Conservation (phyloP, 495 filamentous ascomycete genomes). For the Aspergillus conjunctus region DNA sequence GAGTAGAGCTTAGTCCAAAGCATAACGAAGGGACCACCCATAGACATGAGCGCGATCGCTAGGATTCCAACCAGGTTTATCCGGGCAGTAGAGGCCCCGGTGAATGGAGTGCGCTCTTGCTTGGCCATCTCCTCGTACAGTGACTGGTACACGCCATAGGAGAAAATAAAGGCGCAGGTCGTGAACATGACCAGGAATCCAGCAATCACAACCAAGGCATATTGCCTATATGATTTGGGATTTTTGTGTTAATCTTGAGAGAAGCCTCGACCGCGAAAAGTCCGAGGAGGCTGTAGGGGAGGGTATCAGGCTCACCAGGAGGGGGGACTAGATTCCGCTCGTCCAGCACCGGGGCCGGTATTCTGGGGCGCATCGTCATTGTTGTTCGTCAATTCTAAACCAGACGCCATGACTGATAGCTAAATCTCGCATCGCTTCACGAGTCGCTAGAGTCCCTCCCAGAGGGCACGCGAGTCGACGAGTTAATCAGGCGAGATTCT, state of each 20-base stretch:
- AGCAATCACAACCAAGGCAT: slow-evolving; percentile 32
- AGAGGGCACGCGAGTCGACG: too few relatives aligned
- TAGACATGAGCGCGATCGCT: slow-evolving; percentile 47
- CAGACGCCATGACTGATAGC: slow-evolving; percentile 1
- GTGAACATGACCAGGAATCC: slow-evolving; percentile 46
- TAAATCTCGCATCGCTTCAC: not conserved
- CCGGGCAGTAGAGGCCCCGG: slow-evolving; percentile 37
- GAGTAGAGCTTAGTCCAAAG: slow-evolving; percentile 45
- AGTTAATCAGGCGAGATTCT: not conserved
- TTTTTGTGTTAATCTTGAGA: not conserved
- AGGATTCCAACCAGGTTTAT: slow-evolving; percentile 50
- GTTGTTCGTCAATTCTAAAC: slow-evolving; percentile 3
- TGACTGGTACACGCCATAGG: slow-evolving; percentile 50
- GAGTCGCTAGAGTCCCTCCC: not conserved
- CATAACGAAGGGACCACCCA: slow-evolving; percentile 43
- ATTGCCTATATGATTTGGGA: slow-evolving; percentile 13
- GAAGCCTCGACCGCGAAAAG: not conserved
- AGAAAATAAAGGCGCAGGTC: slow-evolving; percentile 46
- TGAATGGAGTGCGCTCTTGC: slow-evolving; percentile 36
- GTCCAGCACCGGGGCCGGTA: not conserved
- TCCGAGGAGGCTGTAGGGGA: not conserved
- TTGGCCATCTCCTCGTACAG: slow-evolving; percentile 46
- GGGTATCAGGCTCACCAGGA: slow-evolving; percentile 5
- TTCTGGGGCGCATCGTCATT: not conserved
- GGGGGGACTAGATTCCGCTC: slow-evolving; percentile 1